Evolutionary conservation across 768 basidiomycete genomes (phyloP).

Genomic region (Suillus tomentosus): DNA sequence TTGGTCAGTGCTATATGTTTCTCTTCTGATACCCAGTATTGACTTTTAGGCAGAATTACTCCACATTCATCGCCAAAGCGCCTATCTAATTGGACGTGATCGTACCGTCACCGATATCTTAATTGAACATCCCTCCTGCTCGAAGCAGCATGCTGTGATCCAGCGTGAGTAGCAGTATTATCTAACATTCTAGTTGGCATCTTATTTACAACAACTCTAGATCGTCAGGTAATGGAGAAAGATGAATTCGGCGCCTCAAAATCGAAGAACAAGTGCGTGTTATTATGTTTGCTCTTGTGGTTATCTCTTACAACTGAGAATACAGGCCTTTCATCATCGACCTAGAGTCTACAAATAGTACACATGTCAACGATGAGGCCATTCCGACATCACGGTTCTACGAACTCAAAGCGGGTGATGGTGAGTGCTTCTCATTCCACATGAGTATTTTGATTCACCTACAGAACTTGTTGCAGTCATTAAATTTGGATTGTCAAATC

Average conservation of each 20-base stretch:
- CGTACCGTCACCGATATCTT: slow-evolving; percentile 83
- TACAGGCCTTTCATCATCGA: slow-evolving; percentile 94
- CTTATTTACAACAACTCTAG: slow-evolving; percentile 36
- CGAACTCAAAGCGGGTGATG: slow-evolving; percentile 78
- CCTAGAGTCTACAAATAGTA: slow-evolving; percentile 97
- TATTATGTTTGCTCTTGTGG: slow-evolving; percentile 1
- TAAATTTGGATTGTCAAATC: slow-evolving; percentile 78
- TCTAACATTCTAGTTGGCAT: slow-evolving; percentile 13
- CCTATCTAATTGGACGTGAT: slow-evolving; percentile 92
- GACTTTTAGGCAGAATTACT: slow-evolving; percentile 63
- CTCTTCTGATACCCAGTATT: neutral
- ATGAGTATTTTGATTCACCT: slow-evolving; percentile 3
- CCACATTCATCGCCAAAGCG: slow-evolving; percentile 92
- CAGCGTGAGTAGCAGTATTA: slow-evolving; percentile 63
- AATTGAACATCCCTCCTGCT: slow-evolving; percentile 94
- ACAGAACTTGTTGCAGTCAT: slow-evolving; percentile 54
- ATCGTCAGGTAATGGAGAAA: slow-evolving; percentile 82
- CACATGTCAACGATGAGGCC: slow-evolving; percentile 82
- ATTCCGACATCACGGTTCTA: slow-evolving; percentile 89
- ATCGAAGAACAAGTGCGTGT: slow-evolving; percentile 77
- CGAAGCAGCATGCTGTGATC: slow-evolving; percentile 97
- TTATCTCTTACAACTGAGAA: slow-evolving; percentile 12
- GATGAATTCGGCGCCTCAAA: slow-evolving; percentile 85
- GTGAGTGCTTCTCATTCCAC: slow-evolving; percentile 43
- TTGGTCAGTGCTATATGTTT: slow-evolving; percentile 59